A percentile compares a stretch with the other conserved stretches of the same genome.
Conservation (phyloP, 2,329 filamentous ascomycete genomes). For the Ilyonectria sp. region DNA sequence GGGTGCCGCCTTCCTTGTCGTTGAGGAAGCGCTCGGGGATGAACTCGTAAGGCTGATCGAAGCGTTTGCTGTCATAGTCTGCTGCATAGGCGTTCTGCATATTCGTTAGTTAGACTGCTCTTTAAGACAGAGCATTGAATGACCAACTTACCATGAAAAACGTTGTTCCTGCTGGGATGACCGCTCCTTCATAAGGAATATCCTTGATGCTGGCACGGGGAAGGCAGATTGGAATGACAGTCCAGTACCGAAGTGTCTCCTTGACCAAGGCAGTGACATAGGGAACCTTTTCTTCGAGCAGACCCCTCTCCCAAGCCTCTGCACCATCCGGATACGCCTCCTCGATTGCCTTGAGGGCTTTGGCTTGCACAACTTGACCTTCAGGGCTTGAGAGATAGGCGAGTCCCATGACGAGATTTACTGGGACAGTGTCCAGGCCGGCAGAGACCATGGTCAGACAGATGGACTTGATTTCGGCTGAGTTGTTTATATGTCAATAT, state of each 20-base stretch:
- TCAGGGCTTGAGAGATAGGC: conserved; percentile 79
- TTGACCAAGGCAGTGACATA: conserved; percentile 86
- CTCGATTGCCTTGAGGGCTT: conserved; percentile 79
- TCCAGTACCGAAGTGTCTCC: conserved; percentile 84
- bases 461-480: conserved; percentile 84
- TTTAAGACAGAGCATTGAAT: background rate
- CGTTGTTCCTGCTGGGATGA: conserved; percentile 82
- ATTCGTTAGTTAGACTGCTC: background rate
- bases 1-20: conserved; percentile 68
- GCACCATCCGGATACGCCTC: conserved; percentile 80
- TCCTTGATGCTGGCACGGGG: conserved; percentile 81
- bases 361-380: conserved; percentile 79
- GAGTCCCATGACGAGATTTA: conserved; percentile 84
- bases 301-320: conserved; percentile 82
- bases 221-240: conserved; percentile 84
- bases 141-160: conserved; percentile 77
- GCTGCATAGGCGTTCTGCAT: conserved; percentile 79
- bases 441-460: conserved; percentile 87
- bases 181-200: conserved; percentile 76
- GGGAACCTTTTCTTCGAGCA: conserved; percentile 81
- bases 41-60: conserved; percentile 74
- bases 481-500: background rate
- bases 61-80: conserved; percentile 79
- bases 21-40: conserved; percentile 79
- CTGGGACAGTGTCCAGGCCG: conserved; percentile 85